Conservation (phyloP, 2,329 filamentous ascomycete species). For the Xylaria multiplex region DNA sequence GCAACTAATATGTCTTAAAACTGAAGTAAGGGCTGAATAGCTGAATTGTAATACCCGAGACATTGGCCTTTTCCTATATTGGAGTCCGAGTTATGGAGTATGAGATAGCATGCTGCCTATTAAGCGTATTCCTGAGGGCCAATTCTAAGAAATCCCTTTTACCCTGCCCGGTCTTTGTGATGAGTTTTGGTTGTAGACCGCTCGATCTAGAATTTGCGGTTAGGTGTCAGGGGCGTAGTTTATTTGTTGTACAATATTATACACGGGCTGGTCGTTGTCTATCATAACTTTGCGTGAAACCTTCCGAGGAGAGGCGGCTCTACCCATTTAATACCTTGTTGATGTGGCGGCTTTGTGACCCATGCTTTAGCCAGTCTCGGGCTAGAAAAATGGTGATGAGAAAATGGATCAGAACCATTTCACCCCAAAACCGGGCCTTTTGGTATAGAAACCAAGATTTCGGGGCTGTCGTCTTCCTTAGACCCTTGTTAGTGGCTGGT, state of each 20-base stretch:
- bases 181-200: background rate
- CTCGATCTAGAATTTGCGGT: background rate
- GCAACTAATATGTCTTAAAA: too few species aligned
- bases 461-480: conserved; percentile 6
- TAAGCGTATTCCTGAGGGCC: background rate
- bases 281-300: background rate
- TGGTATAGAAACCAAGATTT: conserved; percentile 16
- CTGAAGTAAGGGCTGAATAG: too few species aligned
- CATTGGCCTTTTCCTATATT: too few species aligned
- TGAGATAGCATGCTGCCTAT: too few species aligned
- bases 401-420: conserved; percentile 34
- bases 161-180: background rate
- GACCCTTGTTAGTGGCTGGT: conserved; percentile 3
- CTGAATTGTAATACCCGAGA: too few species aligned
- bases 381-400: conserved; percentile 29
- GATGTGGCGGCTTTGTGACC: conserved; percentile 36
- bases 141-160: background rate
- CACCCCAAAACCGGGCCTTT: conserved; percentile 25
- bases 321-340: conserved; percentile 37
- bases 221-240: too few species aligned
- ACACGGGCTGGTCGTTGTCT: background rate
- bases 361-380: conserved; percentile 34
- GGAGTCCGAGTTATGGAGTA: too few species aligned
- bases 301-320: background rate
- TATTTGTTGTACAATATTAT: background rate